A percentile compares a stretch with the other conserved stretches of the same genome.
These are phyloP conservation scores for Nakazawaea anatomiae DNA, from an alignment of 805 yeast genomes.

Conservation along the genomic window DNA sequence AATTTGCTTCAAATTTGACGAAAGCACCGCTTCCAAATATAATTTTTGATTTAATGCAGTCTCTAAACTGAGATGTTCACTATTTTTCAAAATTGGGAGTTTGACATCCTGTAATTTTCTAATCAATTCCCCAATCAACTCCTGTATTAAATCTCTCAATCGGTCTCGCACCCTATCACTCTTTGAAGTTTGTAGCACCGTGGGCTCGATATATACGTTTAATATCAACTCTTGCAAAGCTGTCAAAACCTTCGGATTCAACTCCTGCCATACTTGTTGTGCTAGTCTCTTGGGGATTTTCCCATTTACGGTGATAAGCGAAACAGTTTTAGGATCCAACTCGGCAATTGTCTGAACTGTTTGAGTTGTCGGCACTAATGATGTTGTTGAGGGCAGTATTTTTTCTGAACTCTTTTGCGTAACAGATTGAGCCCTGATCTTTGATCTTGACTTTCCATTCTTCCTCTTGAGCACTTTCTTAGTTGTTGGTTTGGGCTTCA, in stretches of 20 bases:
- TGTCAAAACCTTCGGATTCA: background rate
- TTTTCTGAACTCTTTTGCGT: no score
- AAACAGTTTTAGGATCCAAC: constrained; percentile 1
- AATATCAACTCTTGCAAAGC: constrained; percentile 1
- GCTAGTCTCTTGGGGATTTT: constrained; percentile 3
- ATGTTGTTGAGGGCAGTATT: no score
- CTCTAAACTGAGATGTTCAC: constrained; percentile 1
- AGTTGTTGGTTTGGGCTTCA: no score
- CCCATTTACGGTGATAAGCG: constrained; percentile 2
- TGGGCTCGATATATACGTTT: constrained; percentile 6
- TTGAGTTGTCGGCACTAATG: no score
- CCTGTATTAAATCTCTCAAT: constrained; percentile 3
- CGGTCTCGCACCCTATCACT: constrained; percentile 7
- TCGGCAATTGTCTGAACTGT: background rate
- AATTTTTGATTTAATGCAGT: background rate
- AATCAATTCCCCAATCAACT: constrained; percentile 2
- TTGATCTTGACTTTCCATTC: no score
- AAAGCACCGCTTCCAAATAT: constrained; percentile 8
- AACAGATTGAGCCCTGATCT: no score
- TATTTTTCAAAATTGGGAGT: background rate
- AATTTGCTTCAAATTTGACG: constrained; percentile 9
- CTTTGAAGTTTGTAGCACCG: constrained; percentile 1
- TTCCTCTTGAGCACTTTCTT: no score
- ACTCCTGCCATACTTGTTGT: constrained; percentile 7
- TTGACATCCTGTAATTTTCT: background rate